Conservation (phyloP, 371 early-diverging fungal species). For the Mortierella sp. region DNA sequence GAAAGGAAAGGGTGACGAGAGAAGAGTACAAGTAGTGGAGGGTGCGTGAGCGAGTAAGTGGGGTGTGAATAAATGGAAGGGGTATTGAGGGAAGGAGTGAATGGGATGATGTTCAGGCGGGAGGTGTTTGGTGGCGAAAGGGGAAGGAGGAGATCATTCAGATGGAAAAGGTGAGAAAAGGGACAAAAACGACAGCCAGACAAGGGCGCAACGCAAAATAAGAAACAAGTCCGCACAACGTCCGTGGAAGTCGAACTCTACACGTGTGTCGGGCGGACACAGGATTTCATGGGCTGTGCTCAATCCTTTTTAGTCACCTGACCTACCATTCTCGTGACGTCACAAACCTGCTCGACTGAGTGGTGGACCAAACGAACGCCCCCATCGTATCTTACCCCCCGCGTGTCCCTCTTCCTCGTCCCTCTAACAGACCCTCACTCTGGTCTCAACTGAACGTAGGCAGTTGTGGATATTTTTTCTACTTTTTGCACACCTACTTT, state of each 20-base stretch:
- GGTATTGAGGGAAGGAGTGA: neutral
- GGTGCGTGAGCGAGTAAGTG: neutral
- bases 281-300: slow-evolving; percentile 3
- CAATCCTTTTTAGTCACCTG: neutral
- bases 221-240: neutral
- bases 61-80: neutral
- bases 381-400: neutral
- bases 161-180: neutral
- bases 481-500: neutral
- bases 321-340: neutral
- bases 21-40: neutral
- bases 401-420: neutral
- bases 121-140: slow-evolving; percentile 4
- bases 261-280: neutral
- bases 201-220: neutral
- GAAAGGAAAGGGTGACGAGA: neutral
- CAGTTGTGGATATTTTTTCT: neutral
- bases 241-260: neutral
- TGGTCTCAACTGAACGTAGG: too few relatives aligned
- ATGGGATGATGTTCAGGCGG: neutral
- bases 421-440: too few relatives aligned
- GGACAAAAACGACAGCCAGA: neutral
- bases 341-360: neutral
- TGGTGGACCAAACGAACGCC: neutral
- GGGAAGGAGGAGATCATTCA: neutral